Base-by-base conservation (phyloP, 2,329 filamentous ascomycete genomes). In the Pestalotiopsis sp. region DNA sequence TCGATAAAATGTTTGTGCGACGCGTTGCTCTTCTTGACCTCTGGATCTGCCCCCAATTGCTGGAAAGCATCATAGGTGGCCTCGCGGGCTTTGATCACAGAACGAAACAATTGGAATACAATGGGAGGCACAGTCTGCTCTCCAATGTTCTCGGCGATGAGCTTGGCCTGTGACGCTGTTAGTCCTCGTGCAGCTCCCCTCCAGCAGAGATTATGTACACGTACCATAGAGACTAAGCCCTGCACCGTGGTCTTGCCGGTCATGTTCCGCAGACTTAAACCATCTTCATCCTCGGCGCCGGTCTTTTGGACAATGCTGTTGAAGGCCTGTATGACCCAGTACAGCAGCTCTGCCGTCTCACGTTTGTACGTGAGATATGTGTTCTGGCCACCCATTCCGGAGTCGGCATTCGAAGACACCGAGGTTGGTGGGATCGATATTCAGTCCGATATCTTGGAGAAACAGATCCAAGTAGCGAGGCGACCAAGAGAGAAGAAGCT, bases 1-100 rank as follows among this genome's bases (percentile, higher is more conserved):
- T 84, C 77, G 65, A 85, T 84, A 70, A 84, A 85, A 49, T 78
- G 71, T 59, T 81, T 80, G 71, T 86, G 82, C 0, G 76, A 76
- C 2, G 68, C 70, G 68, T 84, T 84, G 68, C 78, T 82, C 62
- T 73, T 75, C 64, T 81, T 72, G 6, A 82, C 73, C 7, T 81
- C 78, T 4, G 78, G 77, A 56, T 82, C 80, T 4, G 76, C 73
- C 39, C 75, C 76, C 11, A 80, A 69, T 63, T 78, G 75, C 58
- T 79, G 74, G 66, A 81, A 84, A 2, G 71, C 66, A 12, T 60
- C 64, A 67, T 79, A 73, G 20, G 72, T 70, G 4, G 74, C 67
- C 0, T 74, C 75, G 23, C 81, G 72, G 4, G 80, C 79, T 12
- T 77, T 20, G 14, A 85, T 84, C 3, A 82, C 77, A 1, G 79